Evolutionary conservation across 345 rosid species (phyloP), one percentile per base, ranked within the genome.

Genomic region (Raphanus sativus): DNA sequence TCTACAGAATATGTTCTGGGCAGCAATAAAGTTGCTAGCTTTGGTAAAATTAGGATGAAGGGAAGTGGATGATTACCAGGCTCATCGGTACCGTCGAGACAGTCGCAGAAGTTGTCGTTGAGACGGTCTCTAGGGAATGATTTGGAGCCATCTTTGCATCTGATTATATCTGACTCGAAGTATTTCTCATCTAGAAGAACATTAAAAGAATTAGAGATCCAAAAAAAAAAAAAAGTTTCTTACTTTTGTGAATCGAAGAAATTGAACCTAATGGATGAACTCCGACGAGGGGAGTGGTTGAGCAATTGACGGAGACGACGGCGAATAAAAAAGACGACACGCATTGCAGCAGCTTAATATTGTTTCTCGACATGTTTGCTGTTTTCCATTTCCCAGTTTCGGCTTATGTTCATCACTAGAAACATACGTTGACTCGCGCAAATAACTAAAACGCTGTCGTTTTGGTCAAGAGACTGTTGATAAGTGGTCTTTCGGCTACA

Each of bases 41-140:
- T 73, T 72, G 8, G 32, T 6, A 21, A 21, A 21, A 21, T 21
- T 21, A 21, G 21, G 21, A 21, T 21, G 48, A 34, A 62, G 34
- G 21, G 54, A 42, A 50, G 50, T 26, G 25, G 4, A 67, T 66
- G 4, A 67, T 66, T 86, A 95, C 99, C 99, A 34, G 98, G 98
- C 82, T 92, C 99, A 67, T 92, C 98, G 16, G 97, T 95, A 33
- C 99, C 98, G 32, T 95, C 99, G 65, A 86, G 54, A 77, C 99
- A 95, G 67, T 95, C 99, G 67, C 99, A 95, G 85, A 86, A 95
- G 79, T 95, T 71, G 71, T 95, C 99, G 29, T 95, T 95, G 71
- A 95, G 88, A 78, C 87, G 92, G 74, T 95, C 96, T 76, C 84
- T 86, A 34, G 84, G 34, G 82, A 95, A 91, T 29, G 87, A 88